These are phyloP conservation scores for Pleurotus citrinopileatus DNA, from an alignment of 768 basidiomycete genomes.

Conservation along the genomic window DNA sequence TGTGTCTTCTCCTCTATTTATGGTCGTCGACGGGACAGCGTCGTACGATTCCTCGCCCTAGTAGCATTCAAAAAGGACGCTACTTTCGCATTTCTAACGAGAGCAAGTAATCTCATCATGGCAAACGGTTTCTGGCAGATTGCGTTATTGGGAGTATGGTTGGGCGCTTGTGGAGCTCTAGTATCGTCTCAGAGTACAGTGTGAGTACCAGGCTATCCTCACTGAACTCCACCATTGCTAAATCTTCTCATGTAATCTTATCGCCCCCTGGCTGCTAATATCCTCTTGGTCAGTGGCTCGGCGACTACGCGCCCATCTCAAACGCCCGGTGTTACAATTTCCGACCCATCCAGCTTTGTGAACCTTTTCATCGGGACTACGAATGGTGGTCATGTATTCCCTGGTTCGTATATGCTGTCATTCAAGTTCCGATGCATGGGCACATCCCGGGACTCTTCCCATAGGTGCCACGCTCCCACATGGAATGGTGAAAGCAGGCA, in stretches of 20 bases:
- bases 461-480: conserved; percentile 62
- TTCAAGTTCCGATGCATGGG: conserved; percentile 2
- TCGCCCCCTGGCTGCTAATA: neutral
- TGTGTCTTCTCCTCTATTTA: neutral
- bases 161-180: neutral
- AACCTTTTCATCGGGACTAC: conserved; percentile 64
- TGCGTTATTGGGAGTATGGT: neutral
- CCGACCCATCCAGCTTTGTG: conserved; percentile 44
- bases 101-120: neutral
- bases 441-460: neutral
- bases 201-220: neutral
- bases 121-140: neutral
- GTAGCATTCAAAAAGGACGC: neutral
- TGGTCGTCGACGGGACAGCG: neutral
- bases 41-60: neutral
- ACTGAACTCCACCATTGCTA: neutral
- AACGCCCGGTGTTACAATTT: neutral
- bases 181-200: neutral
- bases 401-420: conserved; percentile 35
- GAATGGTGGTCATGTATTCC: conserved; percentile 65
- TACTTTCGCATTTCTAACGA: neutral
- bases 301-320: neutral
- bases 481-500: conserved; percentile 67
- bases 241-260: neutral
- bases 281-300: neutral